Evolutionary conservation across 805 yeast genomes (phyloP).

Genomic region (Torulaspora quercuum): DNA sequence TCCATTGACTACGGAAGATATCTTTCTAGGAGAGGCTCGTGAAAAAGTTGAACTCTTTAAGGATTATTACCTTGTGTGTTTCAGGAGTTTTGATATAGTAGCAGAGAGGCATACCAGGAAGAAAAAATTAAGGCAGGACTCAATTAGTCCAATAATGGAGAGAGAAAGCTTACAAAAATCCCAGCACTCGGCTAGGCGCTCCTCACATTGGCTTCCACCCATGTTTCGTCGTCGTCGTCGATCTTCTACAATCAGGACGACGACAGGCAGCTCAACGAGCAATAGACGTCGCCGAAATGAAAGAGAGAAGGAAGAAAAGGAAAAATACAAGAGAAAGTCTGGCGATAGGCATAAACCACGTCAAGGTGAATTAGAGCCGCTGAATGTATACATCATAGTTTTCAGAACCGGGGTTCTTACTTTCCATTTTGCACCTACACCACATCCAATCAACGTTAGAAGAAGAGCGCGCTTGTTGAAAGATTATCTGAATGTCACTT

Average conservation of each 20-base stretch:
- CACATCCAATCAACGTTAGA: constrained; percentile 94
- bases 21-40: constrained; percentile 86
- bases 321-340: constrained; percentile 41
- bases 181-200: constrained; percentile 11
- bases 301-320: constrained; percentile 37
- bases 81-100: constrained; percentile 76
- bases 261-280: constrained; percentile 19
- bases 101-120: constrained; percentile 61
- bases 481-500: constrained; percentile 83
- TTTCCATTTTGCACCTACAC: constrained; percentile 91
- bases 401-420: constrained; percentile 89
- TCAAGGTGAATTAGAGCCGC: constrained; percentile 68
- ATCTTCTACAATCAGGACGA: constrained; percentile 23
- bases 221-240: constrained; percentile 21
- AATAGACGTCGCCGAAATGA: constrained; percentile 27
- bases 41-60: constrained; percentile 93
- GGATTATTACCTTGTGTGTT: constrained; percentile 88
- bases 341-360: constrained; percentile 45
- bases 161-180: constrained; percentile 16
- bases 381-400: constrained; percentile 89
- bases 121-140: constrained; percentile 38
- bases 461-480: constrained; percentile 83
- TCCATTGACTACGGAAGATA: constrained; percentile 95
- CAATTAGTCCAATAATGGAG: constrained; percentile 14
- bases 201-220: constrained; percentile 18